These are phyloP conservation scores for Leccinum broughii DNA, from an alignment of 768 basidiomycete species.

Conservation along the genomic window DNA sequence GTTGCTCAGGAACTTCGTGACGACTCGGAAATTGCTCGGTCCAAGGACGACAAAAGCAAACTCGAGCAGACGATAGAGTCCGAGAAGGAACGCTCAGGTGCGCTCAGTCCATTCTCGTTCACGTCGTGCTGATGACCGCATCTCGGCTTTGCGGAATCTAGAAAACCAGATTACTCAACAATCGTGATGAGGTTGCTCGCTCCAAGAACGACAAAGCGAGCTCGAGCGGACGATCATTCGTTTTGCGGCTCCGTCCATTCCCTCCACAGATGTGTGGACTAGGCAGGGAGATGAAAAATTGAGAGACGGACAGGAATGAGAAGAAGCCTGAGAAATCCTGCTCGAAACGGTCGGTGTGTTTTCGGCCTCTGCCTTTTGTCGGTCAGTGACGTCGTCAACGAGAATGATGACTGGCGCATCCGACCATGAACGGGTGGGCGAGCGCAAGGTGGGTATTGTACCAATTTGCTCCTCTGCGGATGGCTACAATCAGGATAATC, in stretches of 20 bases:
- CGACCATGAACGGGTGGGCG: constrained; percentile 53
- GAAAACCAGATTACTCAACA: no score
- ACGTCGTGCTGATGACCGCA: no score
- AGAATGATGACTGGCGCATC: constrained; percentile 65
- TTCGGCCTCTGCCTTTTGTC: constrained; percentile 67
- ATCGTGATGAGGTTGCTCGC: no score
- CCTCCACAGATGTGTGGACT: constrained; percentile 84
- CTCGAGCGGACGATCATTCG: no score
- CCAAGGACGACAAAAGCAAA: no score
- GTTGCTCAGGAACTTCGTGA: no score
- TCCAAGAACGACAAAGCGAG: no score
- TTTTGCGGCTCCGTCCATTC: constrained; percentile 51
- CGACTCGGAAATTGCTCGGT: no score
- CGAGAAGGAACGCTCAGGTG: no score
- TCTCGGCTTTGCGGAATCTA: no score
- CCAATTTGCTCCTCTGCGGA: constrained; percentile 85
- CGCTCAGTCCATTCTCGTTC: no score
- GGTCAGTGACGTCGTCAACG: constrained; percentile 86
- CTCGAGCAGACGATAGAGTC: no score
- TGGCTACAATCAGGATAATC: constrained; percentile 50
- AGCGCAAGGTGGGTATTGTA: constrained; percentile 73
- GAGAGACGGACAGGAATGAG: not conserved
- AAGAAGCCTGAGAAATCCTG: constrained; percentile 26
- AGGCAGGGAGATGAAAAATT: not conserved
- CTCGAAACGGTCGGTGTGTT: constrained; percentile 66